Conservation (phyloP, 2,329 filamentous ascomycete species). For the Fusarium keratoplasticum region DNA sequence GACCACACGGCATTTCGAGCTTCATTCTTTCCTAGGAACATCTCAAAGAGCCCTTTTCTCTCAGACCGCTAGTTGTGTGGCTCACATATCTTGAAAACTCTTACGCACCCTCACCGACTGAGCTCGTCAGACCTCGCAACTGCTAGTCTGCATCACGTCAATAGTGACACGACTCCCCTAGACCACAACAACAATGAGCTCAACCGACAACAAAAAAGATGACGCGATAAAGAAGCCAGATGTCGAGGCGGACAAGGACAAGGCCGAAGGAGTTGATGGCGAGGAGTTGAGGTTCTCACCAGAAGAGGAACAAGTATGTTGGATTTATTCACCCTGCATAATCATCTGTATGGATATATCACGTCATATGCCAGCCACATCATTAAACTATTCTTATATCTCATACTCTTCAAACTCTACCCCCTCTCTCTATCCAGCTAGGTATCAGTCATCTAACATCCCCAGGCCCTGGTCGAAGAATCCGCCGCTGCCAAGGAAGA, state of each 20-base stretch:
- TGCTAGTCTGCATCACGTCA: background rate
- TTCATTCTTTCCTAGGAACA: background rate
- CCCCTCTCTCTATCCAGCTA: background rate
- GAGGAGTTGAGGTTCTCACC: constrained; percentile 59
- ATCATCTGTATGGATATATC: background rate
- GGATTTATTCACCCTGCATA: background rate
- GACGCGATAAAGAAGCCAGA: background rate
- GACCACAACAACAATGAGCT: constrained; percentile 3
- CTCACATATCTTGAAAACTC: background rate
- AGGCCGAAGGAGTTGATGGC: constrained; percentile 21
- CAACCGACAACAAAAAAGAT: constrained; percentile 4
- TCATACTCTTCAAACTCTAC: background rate
- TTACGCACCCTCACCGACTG: background rate
- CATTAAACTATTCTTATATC: background rate
- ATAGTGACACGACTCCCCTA: background rate
- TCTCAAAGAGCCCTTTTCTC: background rate
- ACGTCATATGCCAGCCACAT: background rate
- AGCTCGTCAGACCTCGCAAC: background rate
- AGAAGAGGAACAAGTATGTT: constrained; percentile 67
- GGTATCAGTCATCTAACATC: constrained; percentile 1
- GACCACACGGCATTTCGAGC: background rate
- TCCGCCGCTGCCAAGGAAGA: constrained; percentile 78
- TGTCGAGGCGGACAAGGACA: background rate
- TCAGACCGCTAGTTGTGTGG: background rate
- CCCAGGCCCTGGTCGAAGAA: constrained; percentile 74